Conservation (phyloP, 192 early-diverging fungal species). For the Ramicandelaber brevisporus region DNA sequence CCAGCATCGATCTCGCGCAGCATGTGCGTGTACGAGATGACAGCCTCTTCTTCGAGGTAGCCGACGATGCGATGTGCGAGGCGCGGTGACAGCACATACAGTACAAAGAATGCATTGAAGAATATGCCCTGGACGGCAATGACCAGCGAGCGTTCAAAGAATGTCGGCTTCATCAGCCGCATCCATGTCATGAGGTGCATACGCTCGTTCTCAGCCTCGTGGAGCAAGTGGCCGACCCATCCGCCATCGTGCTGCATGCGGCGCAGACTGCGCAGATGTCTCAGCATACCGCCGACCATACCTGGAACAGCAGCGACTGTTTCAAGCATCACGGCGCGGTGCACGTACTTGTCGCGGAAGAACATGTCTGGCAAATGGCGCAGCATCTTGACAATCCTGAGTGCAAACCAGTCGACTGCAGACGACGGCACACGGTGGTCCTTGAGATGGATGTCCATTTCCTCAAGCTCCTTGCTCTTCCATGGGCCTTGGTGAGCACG, state of each 20-base stretch:
- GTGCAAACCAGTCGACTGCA: constrained; percentile 32
- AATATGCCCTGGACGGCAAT: constrained; percentile 63
- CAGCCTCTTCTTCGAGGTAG: constrained; percentile 85
- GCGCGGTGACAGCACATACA: constrained; percentile 56
- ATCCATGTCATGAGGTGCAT: constrained; percentile 59
- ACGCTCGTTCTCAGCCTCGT: constrained; percentile 80
- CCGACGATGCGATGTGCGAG: constrained; percentile 73
- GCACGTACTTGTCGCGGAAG: constrained; percentile 48
- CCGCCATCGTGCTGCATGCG: constrained; percentile 60
- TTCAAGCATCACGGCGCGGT: constrained; percentile 54
- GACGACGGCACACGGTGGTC: constrained; percentile 32
- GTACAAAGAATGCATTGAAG: constrained; percentile 68
- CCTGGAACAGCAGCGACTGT: constrained; percentile 61
- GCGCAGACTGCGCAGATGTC: constrained; percentile 55
- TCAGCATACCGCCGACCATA: constrained; percentile 62
- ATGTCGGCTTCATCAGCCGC: constrained; percentile 31
- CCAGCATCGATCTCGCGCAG: constrained; percentile 64
- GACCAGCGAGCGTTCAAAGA: constrained; percentile 37
- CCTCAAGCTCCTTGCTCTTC: constrained; percentile 26
- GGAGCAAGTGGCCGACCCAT: constrained; percentile 70
- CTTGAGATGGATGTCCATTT: constrained; percentile 24
- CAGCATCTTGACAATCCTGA: constrained; percentile 29
- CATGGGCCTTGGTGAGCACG: constrained; percentile 19
- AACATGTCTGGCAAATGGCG: constrained; percentile 37
- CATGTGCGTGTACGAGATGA: constrained; percentile 72